Evolutionary conservation across 2,329 filamentous ascomycete genomes (phyloP), one percentile per base, ranked within the genome.

Genomic region (Setomelanomma holmii): DNA sequence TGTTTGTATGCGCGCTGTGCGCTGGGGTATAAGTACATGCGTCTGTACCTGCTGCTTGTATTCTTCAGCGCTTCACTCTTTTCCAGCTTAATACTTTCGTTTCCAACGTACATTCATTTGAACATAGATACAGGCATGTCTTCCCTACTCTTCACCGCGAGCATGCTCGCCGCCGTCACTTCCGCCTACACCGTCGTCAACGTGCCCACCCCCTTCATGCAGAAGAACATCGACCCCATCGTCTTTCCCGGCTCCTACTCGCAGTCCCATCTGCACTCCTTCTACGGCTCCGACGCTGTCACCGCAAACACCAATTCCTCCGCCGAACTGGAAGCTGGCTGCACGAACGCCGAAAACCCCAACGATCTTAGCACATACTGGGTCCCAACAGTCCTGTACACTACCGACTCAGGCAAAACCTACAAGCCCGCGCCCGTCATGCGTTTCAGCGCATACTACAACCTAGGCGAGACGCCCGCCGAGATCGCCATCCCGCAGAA

Each of bases 381-480:
- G 79, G 69, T 75, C 0, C 78, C 78, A 0, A 80, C 78, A 0
- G 68, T 79, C 14, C 71, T 76, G 1, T 75, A 73, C 58, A 74
- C 72, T 33, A 59, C 71, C 19, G 67, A 71, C 30, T 62, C 53
- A n/a, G 67, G 67, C 40, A 73, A 68, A 30, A 75, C 60, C 6
- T 68, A 73, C 73, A 11, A 71, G 59, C 46, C 64, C 66, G 41
- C 68, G 0, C 66, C 66, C 12, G 56, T 71, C 24, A 61, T 56
- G 48, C 74, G 76, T 45, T 81, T 82, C 70, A 76, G 69, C 33
- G 76, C 79, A 16, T 81, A 81, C 68, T 81, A 81, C 66, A 77
- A 75, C 24, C 69, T 78, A 17, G 67, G 67, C 43, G 66, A 71
- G 51, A 72, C 74, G 4, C 67, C 74, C 16, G 78, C 78, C 21